Base-by-base conservation (phyloP, 495 filamentous ascomycete species). In the Letharia lupina region DNA sequence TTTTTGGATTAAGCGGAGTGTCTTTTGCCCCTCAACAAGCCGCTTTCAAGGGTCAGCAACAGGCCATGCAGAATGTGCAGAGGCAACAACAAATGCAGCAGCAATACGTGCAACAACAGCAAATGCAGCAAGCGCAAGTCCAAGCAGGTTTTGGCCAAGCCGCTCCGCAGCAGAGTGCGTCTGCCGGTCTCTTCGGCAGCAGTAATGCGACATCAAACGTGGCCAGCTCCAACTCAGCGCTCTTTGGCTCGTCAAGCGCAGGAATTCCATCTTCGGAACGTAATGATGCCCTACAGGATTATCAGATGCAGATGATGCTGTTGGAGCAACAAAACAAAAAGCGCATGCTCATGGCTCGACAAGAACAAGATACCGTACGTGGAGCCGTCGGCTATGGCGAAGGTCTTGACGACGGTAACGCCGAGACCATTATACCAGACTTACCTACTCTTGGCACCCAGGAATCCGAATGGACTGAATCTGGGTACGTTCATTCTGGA, bases 401-500 rank as follows among this genome's bases (percentile, higher is more conserved):
- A 37, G 20, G 9, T 10, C 0, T 16, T 15, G 54, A 65, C 20
- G 52, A 59, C 10, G 67, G 31, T 23, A 50, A 69, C 61, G 70
- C 41, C 11, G 65, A 67, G 2, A 72, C 68, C 11, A 58, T 72
- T 16, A 45, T 67, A 3, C 65, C 63, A 35, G 63, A 72, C 13
- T 28, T 63, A 12, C 59, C 60, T 16, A 37, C 33, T 23, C 63
- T 77, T 7, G 69, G 61, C n/a, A 67, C 73, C 42, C 71, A 75
- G 63, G 75, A 76, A 40, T 75, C 76, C 6, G 44, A 71, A 50
- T 75, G 73, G 65, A 67, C 74, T 65, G 70, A 77, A 56, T 77
- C 77, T 40, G 86, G 41, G 45, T 48, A 48, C 45, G 45, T 48
- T n/a, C 13, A 45, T 45, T 18, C 3, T 6, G 4, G 15, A 20